A percentile compares a stretch with the other conserved stretches of the same genome.
phyloP scores from a whole-genome alignment of 768 basidiomycete species.

The Kwoniella newhampshirensis region DNA sequence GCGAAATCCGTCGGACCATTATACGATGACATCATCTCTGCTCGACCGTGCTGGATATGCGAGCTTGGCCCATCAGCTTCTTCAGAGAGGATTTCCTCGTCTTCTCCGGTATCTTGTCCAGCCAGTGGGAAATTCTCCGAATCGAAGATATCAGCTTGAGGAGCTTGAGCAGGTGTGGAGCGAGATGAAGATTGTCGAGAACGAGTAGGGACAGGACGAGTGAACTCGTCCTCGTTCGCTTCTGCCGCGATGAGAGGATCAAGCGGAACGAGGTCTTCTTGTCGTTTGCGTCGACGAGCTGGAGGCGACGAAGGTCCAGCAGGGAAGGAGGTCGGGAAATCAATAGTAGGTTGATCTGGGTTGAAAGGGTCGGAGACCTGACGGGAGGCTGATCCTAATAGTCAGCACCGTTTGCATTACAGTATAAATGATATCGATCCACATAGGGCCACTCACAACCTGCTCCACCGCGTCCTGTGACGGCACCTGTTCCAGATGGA shows the following conservation, averaged over 20 bases:
- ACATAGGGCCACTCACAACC: conserved; percentile 13
- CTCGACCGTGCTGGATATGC: too few species aligned
- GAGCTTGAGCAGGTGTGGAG: conserved; percentile 6
- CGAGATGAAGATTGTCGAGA: conserved; percentile 10
- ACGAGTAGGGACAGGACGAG: conserved; percentile 8
- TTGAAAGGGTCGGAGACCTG: conserved; percentile 16
- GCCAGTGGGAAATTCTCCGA: conserved; percentile 16
- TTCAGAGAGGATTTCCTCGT: conserved; percentile 27
- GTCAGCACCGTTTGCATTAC: neutral
- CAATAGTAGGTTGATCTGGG: conserved; percentile 37
- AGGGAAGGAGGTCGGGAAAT: conserved; percentile 20
- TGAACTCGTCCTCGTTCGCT: conserved; percentile 7
- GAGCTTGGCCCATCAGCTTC: conserved; percentile 2
- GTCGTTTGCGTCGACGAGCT: conserved; percentile 21
- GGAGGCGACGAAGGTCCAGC: conserved; percentile 27
- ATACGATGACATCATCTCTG: conserved; percentile 15
- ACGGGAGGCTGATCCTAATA: neutral
- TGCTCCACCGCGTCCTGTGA: neutral
- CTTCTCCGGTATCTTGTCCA: conserved; percentile 60
- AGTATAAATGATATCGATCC: neutral
- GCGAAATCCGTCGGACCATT: conserved; percentile 36
- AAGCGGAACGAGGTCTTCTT: conserved; percentile 33
- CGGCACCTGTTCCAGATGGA: conserved; percentile 1
- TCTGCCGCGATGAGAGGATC: conserved; percentile 1
- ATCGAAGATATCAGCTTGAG: conserved; percentile 21